Evolutionary conservation across 2,329 filamentous ascomycete species (phyloP).

Genomic region (Aspergillus japonicus): DNA sequence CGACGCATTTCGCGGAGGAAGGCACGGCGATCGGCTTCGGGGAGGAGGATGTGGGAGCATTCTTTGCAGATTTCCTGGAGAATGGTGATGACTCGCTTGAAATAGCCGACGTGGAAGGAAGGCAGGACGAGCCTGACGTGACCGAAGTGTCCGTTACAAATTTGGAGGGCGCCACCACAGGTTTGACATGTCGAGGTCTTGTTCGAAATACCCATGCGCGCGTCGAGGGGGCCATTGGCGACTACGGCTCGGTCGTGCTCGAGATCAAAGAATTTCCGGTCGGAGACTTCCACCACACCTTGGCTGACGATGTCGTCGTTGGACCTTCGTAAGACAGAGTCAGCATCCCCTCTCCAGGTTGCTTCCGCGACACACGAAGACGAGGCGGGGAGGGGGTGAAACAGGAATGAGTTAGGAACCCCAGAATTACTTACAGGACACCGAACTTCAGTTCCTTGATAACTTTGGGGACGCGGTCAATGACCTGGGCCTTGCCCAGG

Average conservation of each 20-base stretch:
- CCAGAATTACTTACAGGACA: slow-evolving; percentile 64
- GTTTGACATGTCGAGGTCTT: slow-evolving; percentile 79
- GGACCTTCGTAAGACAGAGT: slow-evolving; percentile 54
- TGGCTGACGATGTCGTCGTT: slow-evolving; percentile 95
- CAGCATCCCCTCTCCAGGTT: not conserved
- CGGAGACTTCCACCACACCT: slow-evolving; percentile 90
- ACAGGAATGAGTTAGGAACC: not conserved
- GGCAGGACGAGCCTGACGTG: slow-evolving; percentile 88
- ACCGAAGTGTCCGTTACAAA: slow-evolving; percentile 94
- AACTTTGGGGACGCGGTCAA: slow-evolving; percentile 83
- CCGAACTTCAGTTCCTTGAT: slow-evolving; percentile 94
- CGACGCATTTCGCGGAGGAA: slow-evolving; percentile 79
- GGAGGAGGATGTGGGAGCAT: slow-evolving; percentile 79
- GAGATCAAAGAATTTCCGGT: slow-evolving; percentile 89
- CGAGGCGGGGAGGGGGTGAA: not conserved
- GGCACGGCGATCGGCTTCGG: slow-evolving; percentile 72
- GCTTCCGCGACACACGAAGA: not conserved
- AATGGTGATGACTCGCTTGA: slow-evolving; percentile 88
- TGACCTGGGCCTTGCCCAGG: slow-evolving; percentile 77
- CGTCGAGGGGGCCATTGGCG: slow-evolving; percentile 81
- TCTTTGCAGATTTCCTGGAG: slow-evolving; percentile 96
- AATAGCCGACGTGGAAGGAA: slow-evolving; percentile 92
- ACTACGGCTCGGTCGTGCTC: slow-evolving; percentile 74
- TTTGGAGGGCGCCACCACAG: slow-evolving; percentile 75
- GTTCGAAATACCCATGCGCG: slow-evolving; percentile 82